These are phyloP conservation scores for Argentina anserina DNA, from an alignment of 306 rosid genomes.

Conservation along the genomic window DNA sequence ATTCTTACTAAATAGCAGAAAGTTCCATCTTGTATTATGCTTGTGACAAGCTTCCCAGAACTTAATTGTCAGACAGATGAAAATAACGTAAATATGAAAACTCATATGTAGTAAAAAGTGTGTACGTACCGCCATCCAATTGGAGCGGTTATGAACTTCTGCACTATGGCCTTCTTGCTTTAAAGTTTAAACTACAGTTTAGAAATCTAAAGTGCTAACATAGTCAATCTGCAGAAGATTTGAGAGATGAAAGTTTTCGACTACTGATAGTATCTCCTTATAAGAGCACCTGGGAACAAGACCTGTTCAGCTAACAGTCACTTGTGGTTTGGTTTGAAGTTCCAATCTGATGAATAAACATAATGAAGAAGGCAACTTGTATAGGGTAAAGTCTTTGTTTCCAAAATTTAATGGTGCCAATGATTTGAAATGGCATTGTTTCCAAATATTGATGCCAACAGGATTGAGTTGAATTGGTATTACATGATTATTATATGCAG, in stretches of 20 bases:
- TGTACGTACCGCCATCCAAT: conserved; percentile 34
- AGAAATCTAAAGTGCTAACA: neutral
- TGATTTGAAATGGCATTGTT: neutral
- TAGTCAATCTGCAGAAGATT: neutral
- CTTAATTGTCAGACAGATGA: neutral
- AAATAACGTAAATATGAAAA: neutral
- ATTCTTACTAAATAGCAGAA: neutral
- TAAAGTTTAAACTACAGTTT: neutral
- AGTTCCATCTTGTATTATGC: neutral
- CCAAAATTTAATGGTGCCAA: neutral
- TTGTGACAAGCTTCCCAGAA: neutral
- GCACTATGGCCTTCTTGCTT: conserved; percentile 4
- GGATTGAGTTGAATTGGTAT: neutral
- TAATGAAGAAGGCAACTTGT: neutral
- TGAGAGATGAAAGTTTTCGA: neutral
- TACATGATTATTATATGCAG: neutral
- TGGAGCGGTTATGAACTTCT: conserved; percentile 8
- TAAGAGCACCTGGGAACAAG: neutral
- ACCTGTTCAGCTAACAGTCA: conserved; percentile 16
- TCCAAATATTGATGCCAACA: neutral
- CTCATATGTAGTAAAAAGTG: neutral
- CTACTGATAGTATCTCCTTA: neutral
- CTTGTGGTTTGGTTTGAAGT: conserved; percentile 3
- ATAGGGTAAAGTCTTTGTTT: conserved; percentile 6
- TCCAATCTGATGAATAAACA: neutral